Base-by-base conservation (phyloP, 352 stramenopile genomes). In the Pythium aquatile region DNA sequence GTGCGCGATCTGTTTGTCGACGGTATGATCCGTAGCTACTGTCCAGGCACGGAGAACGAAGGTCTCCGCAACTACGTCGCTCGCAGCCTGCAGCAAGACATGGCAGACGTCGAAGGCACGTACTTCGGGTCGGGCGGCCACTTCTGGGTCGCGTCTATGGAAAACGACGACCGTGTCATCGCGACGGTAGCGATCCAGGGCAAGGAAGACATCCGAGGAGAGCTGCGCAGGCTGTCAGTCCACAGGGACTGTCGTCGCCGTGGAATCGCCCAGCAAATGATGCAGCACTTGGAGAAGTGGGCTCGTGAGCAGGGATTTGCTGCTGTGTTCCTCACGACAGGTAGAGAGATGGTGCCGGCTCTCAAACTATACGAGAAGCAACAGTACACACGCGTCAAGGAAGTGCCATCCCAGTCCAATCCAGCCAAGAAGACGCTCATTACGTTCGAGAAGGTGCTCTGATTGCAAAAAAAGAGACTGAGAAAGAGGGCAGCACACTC, bases 221-320 rank as follows among this genome's bases (percentile, higher is more conserved):
- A 81, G 51, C 49, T 84, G 51, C 71, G 79, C 1, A 74, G 79
- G 52, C 70, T 88, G 73, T 84, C 77, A 1, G 77, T 85, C 30
- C 69, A 74, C 58, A n/a, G 55, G 29, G 69, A 67, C 11, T 66
- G 68, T 17, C 73, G 70, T 9, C 73, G 76, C 13, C 70, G 66
- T 20, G 75, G 77, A 26, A 47, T 88, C 16, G 77, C 69, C 1
- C 70, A 68, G 10, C 46, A 69, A 14, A 67, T 88, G 7, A 61
- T 88, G 20, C 8, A n/a, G 5, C 13, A 63, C 39, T 63, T 88
- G 1, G 79, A 88, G 53, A 10, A 69, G 3, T 88, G 74, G 77
- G 77, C 74, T 1, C 32, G 52, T 5, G 26, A 48, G 0, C 54
- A 75, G 9, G 61, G 55, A 0, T 70, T 71, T 24, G 26, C 20